These are phyloP conservation scores for Mycena citricolor DNA, from an alignment of 1,284 basidiomycete genomes.

Conservation along the genomic window DNA sequence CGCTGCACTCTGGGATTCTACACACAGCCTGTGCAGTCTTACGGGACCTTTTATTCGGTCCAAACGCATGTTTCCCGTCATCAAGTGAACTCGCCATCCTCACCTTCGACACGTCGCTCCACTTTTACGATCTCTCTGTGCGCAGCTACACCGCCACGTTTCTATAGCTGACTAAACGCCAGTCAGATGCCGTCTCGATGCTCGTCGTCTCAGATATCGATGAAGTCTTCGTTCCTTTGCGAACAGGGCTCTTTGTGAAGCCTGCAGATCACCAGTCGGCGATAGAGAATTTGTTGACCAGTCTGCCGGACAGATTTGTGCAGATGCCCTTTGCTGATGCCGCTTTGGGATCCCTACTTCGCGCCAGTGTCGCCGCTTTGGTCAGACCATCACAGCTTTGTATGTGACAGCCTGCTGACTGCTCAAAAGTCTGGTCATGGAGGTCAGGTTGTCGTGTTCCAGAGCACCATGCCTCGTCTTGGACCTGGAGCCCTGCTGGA, in stretches of 20 bases:
- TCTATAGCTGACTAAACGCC: slow-evolving; percentile 25
- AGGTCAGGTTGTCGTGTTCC: slow-evolving; percentile 86
- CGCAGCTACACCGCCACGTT: slow-evolving; percentile 32
- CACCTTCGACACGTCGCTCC: slow-evolving; percentile 82
- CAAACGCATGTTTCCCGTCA: slow-evolving; percentile 51
- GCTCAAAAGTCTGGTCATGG: slow-evolving; percentile 67
- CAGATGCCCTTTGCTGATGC: slow-evolving; percentile 51
- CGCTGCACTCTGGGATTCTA: slow-evolving; percentile 77
- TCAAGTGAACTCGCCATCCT: slow-evolving; percentile 71
- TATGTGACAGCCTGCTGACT: too few species aligned
- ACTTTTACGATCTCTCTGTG: slow-evolving; percentile 91
- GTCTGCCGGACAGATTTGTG: slow-evolving; percentile 68
- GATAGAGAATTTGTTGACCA: slow-evolving; percentile 52
- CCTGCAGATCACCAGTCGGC: slow-evolving; percentile 44
- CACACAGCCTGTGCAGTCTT: slow-evolving; percentile 68
- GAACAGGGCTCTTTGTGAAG: slow-evolving; percentile 78
- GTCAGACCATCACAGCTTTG: slow-evolving; percentile 51
- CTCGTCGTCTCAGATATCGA: slow-evolving; percentile 88
- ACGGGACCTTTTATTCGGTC: slow-evolving; percentile 70
- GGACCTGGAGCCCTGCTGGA: slow-evolving; percentile 72
- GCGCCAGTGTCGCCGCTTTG: slow-evolving; percentile 72
- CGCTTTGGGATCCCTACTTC: slow-evolving; percentile 80
- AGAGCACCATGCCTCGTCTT: slow-evolving; percentile 73
- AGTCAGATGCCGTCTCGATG: slow-evolving; percentile 72
- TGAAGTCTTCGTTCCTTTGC: slow-evolving; percentile 88